These are phyloP conservation scores for Colletotrichum navitas DNA, from an alignment of 2,329 filamentous ascomycete genomes.

Conservation along the genomic window DNA sequence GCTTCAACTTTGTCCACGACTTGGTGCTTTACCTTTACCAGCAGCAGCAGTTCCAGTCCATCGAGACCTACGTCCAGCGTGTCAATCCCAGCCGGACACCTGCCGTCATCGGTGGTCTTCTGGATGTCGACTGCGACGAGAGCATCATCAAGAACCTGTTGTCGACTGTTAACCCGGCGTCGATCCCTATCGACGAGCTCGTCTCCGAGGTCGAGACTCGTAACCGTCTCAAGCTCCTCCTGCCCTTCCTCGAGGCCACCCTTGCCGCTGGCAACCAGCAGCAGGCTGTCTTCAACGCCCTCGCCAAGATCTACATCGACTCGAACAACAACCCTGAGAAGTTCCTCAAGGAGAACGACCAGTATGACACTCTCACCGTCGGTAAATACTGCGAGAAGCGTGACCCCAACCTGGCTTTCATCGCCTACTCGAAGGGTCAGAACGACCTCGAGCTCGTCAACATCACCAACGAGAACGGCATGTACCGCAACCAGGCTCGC, in stretches of 20 bases:
- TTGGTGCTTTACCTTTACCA: conserved; percentile 97
- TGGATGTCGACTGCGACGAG: conserved; percentile 98
- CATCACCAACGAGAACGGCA: conserved; percentile 99
- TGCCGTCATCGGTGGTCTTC: conserved; percentile 89
- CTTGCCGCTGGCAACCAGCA: conserved; percentile 92
- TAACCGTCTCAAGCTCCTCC: conserved; percentile 92
- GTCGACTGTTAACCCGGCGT: conserved; percentile 83
- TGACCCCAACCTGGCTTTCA: conserved; percentile 94
- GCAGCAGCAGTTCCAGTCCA: conserved; percentile 99
- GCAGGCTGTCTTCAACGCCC: conserved; percentile 95
- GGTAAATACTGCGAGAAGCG: conserved; percentile 99
- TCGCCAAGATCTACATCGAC: conserved; percentile 99
- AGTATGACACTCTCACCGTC: conserved; percentile 91
- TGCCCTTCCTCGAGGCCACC: conserved; percentile 96
- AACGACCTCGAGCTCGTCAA: conserved; percentile 97
- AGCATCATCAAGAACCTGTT: conserved; percentile 94
- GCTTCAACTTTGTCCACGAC: conserved; percentile 99
- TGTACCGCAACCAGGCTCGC: conserved; percentile 98
- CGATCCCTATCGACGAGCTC: conserved; percentile 93
- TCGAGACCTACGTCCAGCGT: conserved; percentile 97
- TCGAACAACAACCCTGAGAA: conserved; percentile 98
- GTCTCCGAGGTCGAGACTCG: conserved; percentile 95
- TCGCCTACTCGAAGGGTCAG: conserved; percentile 95
- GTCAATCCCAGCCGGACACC: conserved; percentile 94
- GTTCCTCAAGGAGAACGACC: conserved; percentile 96